Conservation (phyloP, 2,329 filamentous ascomycete genomes). For the Beauveria bassiana region DNA sequence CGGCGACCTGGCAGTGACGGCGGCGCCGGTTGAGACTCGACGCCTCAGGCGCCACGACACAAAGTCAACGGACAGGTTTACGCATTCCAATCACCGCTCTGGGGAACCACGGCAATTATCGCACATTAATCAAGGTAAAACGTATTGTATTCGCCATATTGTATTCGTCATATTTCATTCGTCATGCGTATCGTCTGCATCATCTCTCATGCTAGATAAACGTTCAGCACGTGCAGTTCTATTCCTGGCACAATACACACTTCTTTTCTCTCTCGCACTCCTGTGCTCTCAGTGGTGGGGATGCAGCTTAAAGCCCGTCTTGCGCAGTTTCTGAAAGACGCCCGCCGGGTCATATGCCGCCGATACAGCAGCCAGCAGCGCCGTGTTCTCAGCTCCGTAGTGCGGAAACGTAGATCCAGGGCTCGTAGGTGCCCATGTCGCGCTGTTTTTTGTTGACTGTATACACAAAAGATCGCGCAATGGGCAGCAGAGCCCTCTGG, state of each 20-base stretch:
- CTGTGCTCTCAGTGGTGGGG: neutral
- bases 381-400: constrained; percentile 30
- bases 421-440: constrained; percentile 21
- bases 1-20: too few species aligned
- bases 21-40: neutral
- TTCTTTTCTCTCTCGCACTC: too few species aligned
- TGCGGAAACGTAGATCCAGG: constrained; percentile 29
- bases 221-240: neutral
- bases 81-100: neutral
- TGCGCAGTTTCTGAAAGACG: constrained; percentile 26
- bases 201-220: neutral
- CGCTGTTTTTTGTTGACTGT: constrained; percentile 20
- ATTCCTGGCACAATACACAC: too few species aligned
- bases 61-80: neutral
- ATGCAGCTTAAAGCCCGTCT: constrained; percentile 23
- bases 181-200: neutral
- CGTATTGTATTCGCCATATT: neutral
- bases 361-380: constrained; percentile 21
- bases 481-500: constrained; percentile 24
- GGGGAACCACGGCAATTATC: neutral
- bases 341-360: constrained; percentile 26
- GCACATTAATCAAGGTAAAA: neutral
- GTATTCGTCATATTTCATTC: neutral
- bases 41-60: neutral
- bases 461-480: constrained; percentile 19